Conservation (phyloP, 352 stramenopile species). For the Globisporangium okanoganense region DNA sequence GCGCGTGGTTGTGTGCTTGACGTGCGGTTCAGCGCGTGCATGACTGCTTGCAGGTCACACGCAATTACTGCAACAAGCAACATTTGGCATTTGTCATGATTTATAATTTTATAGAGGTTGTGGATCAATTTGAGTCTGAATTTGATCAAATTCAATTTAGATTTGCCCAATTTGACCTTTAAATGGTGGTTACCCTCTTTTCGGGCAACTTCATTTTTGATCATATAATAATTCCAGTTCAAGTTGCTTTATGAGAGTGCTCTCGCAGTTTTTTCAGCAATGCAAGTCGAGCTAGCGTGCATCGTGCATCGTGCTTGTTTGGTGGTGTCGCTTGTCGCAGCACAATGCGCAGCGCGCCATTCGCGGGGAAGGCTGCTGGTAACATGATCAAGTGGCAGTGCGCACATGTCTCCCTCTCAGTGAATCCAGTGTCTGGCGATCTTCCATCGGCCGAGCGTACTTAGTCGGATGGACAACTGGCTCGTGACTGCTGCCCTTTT, state of each 20-base stretch:
- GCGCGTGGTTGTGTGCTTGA: too few relatives aligned
- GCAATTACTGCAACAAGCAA: too few relatives aligned
- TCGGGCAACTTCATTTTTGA: not conserved
- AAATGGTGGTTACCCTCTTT: too few relatives aligned
- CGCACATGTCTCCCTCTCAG: not conserved
- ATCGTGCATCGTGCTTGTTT: not conserved
- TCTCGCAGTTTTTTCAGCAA: not conserved
- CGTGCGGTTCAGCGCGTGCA: too few relatives aligned
- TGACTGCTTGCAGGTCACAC: too few relatives aligned
- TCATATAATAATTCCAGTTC: not conserved
- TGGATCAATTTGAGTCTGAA: too few relatives aligned
- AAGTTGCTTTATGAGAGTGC: not conserved
- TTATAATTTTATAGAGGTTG: too few relatives aligned
- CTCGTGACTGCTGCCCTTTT: not conserved
- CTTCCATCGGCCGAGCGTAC: not conserved
- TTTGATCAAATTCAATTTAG: too few relatives aligned
- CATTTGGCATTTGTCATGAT: too few relatives aligned
- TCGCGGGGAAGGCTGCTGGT: not conserved
- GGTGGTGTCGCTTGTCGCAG: not conserved
- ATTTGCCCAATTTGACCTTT: too few relatives aligned
- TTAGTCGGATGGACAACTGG: constrained; percentile 4
- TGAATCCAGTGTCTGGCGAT: not conserved
- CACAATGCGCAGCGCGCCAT: not conserved
- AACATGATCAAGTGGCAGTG: not conserved
- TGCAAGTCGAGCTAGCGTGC: not conserved